These are phyloP conservation scores for Pholiota molesta DNA, from an alignment of 768 basidiomycete species.

Conservation along the genomic window DNA sequence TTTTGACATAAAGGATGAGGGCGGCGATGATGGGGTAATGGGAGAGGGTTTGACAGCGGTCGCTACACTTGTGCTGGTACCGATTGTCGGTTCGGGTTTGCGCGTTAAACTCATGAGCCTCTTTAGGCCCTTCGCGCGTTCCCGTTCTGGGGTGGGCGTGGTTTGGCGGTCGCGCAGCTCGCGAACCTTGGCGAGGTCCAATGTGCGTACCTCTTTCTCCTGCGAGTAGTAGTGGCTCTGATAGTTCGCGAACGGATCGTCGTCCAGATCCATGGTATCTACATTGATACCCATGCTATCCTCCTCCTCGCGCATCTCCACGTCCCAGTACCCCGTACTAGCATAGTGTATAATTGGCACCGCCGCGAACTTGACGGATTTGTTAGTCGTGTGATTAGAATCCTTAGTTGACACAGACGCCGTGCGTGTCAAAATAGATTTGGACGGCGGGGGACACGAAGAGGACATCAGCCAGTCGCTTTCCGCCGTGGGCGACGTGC, in stretches of 20 bases:
- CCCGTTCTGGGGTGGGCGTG: slow-evolving; percentile 28
- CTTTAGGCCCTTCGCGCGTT: slow-evolving; percentile 32
- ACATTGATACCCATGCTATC: slow-evolving; percentile 35
- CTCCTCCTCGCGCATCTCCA: slow-evolving; percentile 18
- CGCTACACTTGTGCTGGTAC: slow-evolving; percentile 2
- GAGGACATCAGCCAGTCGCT: slow-evolving; percentile 25
- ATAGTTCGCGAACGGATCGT: slow-evolving; percentile 25
- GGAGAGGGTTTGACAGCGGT: not conserved
- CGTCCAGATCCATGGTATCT: slow-evolving; percentile 42
- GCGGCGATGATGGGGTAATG: not conserved
- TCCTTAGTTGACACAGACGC: slow-evolving; percentile 50
- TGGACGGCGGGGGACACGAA: slow-evolving; percentile 45
- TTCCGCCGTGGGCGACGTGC: slow-evolving; percentile 10
- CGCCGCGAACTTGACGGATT: slow-evolving; percentile 75
- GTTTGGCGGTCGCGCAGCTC: slow-evolving; percentile 27
- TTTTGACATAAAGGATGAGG: not conserved
- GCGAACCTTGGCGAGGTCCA: slow-evolving; percentile 22
- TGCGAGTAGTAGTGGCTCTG: slow-evolving; percentile 9
- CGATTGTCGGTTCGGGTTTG: slow-evolving; percentile 20
- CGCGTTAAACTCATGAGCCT: slow-evolving; percentile 37
- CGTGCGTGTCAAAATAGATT: slow-evolving; percentile 62
- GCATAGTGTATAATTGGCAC: slow-evolving; percentile 62
- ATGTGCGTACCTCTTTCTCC: slow-evolving; percentile 18
- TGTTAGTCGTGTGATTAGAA: slow-evolving; percentile 37
- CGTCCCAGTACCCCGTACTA: slow-evolving; percentile 32